phyloP scores from a whole-genome alignment of 352 stramenopile genomes.

The Pythium aphanidermatum region DNA sequence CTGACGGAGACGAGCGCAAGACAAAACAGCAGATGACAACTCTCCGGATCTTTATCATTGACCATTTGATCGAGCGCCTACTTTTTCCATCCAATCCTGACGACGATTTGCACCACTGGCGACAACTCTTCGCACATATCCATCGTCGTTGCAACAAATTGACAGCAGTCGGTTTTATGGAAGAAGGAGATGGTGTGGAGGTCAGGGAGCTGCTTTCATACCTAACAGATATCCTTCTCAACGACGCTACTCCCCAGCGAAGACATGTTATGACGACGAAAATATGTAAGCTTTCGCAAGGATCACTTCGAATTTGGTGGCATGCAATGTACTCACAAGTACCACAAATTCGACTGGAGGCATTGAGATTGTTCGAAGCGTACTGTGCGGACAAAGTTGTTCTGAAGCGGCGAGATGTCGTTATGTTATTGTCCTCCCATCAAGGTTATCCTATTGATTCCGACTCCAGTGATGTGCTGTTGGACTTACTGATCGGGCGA shows the following conservation, averaged over 20 bases:
- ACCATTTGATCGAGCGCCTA: slow-evolving; percentile 62
- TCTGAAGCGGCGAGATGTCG: slow-evolving; percentile 47
- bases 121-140: slow-evolving; percentile 62
- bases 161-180: slow-evolving; percentile 3
- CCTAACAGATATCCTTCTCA: slow-evolving; percentile 34
- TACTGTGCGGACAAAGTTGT: slow-evolving; percentile 64
- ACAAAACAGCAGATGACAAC: slow-evolving; percentile 23
- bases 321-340: slow-evolving; percentile 40
- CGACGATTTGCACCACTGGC: slow-evolving; percentile 37
- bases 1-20: slow-evolving; percentile 27
- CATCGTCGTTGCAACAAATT: slow-evolving; percentile 36
- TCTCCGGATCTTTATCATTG: slow-evolving; percentile 39
- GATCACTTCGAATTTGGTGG: slow-evolving; percentile 61
- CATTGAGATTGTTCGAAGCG: slow-evolving; percentile 58
- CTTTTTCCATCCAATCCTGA: slow-evolving; percentile 41
- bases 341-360: slow-evolving; percentile 47
- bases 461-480: slow-evolving; percentile 36
- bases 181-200: slow-evolving; percentile 27
- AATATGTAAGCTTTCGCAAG: slow-evolving; percentile 51
- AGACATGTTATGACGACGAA: slow-evolving; percentile 28
- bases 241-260: neutral
- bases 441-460: slow-evolving; percentile 48
- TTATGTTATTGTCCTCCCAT: slow-evolving; percentile 53
- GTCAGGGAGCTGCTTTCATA: slow-evolving; percentile 64
- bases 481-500: slow-evolving; percentile 60